Conservation (phyloP, 805 yeast genomes). For the Barnettozyma salicaria region DNA sequence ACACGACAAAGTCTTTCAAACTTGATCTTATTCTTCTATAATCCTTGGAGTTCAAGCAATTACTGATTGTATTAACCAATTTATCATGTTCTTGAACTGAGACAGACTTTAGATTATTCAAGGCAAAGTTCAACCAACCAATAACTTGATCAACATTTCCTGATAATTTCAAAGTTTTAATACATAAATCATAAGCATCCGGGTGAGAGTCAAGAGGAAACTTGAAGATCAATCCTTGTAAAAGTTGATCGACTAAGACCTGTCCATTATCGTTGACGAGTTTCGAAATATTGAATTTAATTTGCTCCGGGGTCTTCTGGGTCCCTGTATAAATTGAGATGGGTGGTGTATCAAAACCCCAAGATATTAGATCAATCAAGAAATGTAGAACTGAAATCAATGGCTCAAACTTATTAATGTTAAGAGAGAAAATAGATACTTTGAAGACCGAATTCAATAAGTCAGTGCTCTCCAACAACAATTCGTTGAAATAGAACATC, state of each 20-base stretch:
- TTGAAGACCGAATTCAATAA: slow-evolving; percentile 49
- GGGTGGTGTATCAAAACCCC: slow-evolving; percentile 83
- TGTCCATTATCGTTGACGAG: slow-evolving; percentile 52
- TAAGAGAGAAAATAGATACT: slow-evolving; percentile 50
- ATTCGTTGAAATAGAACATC: slow-evolving; percentile 61
- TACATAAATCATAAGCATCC: slow-evolving; percentile 70
- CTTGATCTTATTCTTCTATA: slow-evolving; percentile 66
- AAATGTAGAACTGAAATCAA: slow-evolving; percentile 65
- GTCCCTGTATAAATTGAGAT: slow-evolving; percentile 58
- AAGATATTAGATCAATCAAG: slow-evolving; percentile 72
- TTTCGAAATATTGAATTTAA: slow-evolving; percentile 13
- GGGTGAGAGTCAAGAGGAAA: slow-evolving; percentile 65
- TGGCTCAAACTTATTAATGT: slow-evolving; percentile 64
- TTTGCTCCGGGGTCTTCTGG: slow-evolving; percentile 14
- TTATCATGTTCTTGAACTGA: slow-evolving; percentile 63
- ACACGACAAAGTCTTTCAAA: slow-evolving; percentile 69
- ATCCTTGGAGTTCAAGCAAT: slow-evolving; percentile 61
- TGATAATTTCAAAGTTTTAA: slow-evolving; percentile 50
- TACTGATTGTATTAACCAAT: slow-evolving; percentile 48
- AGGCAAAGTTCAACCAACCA: slow-evolving; percentile 55
- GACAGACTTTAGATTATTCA: slow-evolving; percentile 56
- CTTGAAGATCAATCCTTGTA: slow-evolving; percentile 63
- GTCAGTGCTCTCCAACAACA: slow-evolving; percentile 34
- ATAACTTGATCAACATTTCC: slow-evolving; percentile 31
- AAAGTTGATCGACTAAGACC: slow-evolving; percentile 41